A percentile compares a stretch with the other conserved stretches of the same genome.
phyloP scores from a whole-genome alignment of 169 alveolate species.

The Cardiosporidium cionae region DNA sequence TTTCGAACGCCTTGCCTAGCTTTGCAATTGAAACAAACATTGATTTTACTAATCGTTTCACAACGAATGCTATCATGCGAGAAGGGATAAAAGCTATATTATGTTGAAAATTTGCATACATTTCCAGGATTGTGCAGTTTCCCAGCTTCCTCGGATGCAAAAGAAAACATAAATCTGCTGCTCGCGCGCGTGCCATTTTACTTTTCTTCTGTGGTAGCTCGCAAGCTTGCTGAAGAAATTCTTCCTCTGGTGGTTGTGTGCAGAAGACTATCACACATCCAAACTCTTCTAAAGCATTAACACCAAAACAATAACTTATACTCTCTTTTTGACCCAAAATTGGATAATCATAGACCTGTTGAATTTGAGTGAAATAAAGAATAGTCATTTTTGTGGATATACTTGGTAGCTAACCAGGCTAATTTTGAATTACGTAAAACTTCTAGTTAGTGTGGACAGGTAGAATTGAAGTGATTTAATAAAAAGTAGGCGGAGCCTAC shows the following conservation, averaged over 20 bases:
- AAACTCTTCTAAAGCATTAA: conserved; percentile 47
- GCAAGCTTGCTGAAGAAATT: background rate
- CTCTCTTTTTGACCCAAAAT: conserved; percentile 46
- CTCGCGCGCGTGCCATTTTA: conserved; percentile 37
- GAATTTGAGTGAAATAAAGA: too few species aligned
- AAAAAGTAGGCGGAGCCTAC: too few species aligned
- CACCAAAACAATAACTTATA: conserved; percentile 43
- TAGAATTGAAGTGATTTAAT: too few species aligned
- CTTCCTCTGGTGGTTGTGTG: conserved; percentile 44
- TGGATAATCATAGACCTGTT: conserved; percentile 44
- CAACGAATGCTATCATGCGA: conserved; percentile 36
- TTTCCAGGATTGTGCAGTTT: conserved; percentile 42
- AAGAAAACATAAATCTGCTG: conserved; percentile 43
- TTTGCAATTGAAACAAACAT: conserved; percentile 45
- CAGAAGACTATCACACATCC: conserved; percentile 52
- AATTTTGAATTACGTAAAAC: too few species aligned
- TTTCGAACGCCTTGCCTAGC: conserved; percentile 33
- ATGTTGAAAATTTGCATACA: conserved; percentile 36
- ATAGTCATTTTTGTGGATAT: too few species aligned
- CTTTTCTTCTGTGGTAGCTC: conserved; percentile 7
- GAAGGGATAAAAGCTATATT: conserved; percentile 45
- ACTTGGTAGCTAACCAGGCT: too few species aligned
- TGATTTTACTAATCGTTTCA: conserved; percentile 41
- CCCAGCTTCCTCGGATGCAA: conserved; percentile 44
- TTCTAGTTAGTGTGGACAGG: too few species aligned